Conservation (phyloP, 352 stramenopile species). For the Phytophthora crassamura region DNA sequence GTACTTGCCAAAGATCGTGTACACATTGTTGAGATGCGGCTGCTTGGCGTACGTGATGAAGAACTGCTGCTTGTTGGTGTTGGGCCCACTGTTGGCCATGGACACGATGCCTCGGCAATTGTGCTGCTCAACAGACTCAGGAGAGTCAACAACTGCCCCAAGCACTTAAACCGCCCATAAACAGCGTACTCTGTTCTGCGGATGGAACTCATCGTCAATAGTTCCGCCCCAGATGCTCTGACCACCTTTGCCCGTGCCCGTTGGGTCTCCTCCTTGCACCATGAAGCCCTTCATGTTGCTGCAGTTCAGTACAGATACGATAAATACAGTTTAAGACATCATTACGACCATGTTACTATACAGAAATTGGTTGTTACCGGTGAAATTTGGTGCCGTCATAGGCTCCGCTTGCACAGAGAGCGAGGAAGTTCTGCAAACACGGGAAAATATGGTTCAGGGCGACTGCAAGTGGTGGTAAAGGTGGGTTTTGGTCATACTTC, state of each 20-base stretch:
- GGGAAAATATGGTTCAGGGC: background rate
- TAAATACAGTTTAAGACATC: background rate
- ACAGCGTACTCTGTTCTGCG: constrained; percentile 70
- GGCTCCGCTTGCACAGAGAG: constrained; percentile 91
- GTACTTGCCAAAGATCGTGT: constrained; percentile 97
- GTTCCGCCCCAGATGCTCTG: constrained; percentile 91
- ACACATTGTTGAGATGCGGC: constrained; percentile 98
- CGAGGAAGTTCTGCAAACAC: constrained; percentile 95
- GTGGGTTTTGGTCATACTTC: constrained; percentile 51
- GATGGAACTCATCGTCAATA: constrained; percentile 94
- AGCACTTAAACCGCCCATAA: background rate
- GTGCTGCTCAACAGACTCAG: constrained; percentile 55
- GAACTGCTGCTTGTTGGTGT: constrained; percentile 97
- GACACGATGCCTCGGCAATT: constrained; percentile 92
- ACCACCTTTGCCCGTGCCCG: constrained; percentile 91
- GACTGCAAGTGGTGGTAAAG: background rate
- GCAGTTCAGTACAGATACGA: background rate
- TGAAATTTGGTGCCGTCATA: constrained; percentile 94
- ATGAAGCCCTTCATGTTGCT: constrained; percentile 92
- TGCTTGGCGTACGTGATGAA: constrained; percentile 98
- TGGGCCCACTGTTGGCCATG: constrained; percentile 93
- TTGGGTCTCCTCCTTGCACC: constrained; percentile 91
- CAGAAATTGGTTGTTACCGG: constrained; percentile 49
- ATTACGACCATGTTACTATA: background rate
- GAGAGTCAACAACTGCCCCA: constrained; percentile 14